Percentiles rank a stretch among this genome's conserved stretches.
These are phyloP conservation scores for Vachellia collinsii DNA, from an alignment of 306 rosid species.

Conservation along the genomic window DNA sequence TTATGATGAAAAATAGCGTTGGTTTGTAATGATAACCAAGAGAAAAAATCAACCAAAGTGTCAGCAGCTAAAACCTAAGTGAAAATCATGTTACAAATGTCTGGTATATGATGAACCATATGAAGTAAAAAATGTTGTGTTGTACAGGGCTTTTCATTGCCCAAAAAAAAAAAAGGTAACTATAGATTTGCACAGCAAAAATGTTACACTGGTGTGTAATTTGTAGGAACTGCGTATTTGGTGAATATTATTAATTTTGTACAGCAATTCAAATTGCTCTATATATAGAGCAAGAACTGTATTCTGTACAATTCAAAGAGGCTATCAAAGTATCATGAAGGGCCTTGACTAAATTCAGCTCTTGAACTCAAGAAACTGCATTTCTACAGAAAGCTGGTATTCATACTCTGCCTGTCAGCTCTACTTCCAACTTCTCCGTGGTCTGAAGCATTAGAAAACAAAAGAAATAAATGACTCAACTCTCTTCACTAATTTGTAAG, in stretches of 20 bases:
- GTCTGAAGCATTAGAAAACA: constrained; percentile 73
- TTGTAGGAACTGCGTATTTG: not conserved
- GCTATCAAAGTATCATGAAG: not conserved
- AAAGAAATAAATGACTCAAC: constrained; percentile 39
- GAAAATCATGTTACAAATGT: constrained; percentile 7
- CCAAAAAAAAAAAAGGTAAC: not conserved
- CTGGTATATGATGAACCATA: constrained; percentile 1
- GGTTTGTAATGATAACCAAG: not conserved
- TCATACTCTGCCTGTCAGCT: constrained; percentile 25
- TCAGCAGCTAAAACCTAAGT: not conserved
- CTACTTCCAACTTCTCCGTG: constrained; percentile 79
- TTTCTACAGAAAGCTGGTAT: constrained; percentile 41
- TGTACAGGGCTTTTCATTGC: constrained; percentile 31
- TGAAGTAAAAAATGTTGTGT: not conserved
- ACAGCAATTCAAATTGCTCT: constrained; percentile 29
- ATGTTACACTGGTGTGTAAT: constrained; percentile 34
- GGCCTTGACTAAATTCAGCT: constrained; percentile 40
- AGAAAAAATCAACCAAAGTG: not conserved
- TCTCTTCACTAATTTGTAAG: not conserved
- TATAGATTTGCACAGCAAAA: constrained; percentile 46
- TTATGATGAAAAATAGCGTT: not conserved
- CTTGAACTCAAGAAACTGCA: constrained; percentile 41
- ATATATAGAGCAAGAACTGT: constrained; percentile 43
- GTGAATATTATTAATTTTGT: not conserved
- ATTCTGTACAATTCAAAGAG: constrained; percentile 58